These are phyloP conservation scores for Thalassiosira livingstoniorum DNA, from an alignment of 352 stramenopile species.

Conservation along the genomic window DNA sequence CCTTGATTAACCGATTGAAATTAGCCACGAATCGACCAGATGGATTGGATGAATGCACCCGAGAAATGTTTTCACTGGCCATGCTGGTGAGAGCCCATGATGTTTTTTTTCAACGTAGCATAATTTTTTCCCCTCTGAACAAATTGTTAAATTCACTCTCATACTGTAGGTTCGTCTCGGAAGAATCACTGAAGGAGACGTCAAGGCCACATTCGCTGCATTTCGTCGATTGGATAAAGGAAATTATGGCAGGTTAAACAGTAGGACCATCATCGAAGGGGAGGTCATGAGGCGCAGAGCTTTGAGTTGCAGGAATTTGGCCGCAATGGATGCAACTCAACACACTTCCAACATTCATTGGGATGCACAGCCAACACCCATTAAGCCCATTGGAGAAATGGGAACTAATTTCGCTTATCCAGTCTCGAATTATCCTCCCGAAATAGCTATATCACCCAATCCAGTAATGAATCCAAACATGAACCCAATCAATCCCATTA, in stretches of 20 bases:
- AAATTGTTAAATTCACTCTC: too few relatives aligned
- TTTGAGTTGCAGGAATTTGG: constrained; percentile 49
- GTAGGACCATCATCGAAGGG: constrained; percentile 78
- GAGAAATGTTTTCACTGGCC: constrained; percentile 86
- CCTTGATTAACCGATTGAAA: constrained; percentile 79
- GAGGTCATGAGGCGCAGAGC: constrained; percentile 70
- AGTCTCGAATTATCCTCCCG: constrained; percentile 17
- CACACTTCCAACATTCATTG: background rate
- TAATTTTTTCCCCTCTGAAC: too few relatives aligned
- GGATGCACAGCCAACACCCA: background rate
- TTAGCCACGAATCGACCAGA: constrained; percentile 70
- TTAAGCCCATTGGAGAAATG: constrained; percentile 17
- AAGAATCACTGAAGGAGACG: constrained; percentile 83
- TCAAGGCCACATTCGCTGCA: constrained; percentile 81
- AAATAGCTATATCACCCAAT: constrained; percentile 37
- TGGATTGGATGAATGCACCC: constrained; percentile 83
- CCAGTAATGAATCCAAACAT: constrained; percentile 37
- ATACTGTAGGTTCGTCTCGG: too few relatives aligned
- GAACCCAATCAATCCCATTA: background rate
- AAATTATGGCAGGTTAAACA: constrained; percentile 83
- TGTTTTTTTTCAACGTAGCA: too few relatives aligned
- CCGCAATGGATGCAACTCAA: constrained; percentile 20
- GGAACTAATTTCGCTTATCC: constrained; percentile 6
- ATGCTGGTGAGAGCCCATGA: too few relatives aligned
- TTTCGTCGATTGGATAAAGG: constrained; percentile 81